These are phyloP conservation scores for Rhododendron kiyosumense DNA, from an alignment of 148 eudicot species.

Conservation along the genomic window DNA sequence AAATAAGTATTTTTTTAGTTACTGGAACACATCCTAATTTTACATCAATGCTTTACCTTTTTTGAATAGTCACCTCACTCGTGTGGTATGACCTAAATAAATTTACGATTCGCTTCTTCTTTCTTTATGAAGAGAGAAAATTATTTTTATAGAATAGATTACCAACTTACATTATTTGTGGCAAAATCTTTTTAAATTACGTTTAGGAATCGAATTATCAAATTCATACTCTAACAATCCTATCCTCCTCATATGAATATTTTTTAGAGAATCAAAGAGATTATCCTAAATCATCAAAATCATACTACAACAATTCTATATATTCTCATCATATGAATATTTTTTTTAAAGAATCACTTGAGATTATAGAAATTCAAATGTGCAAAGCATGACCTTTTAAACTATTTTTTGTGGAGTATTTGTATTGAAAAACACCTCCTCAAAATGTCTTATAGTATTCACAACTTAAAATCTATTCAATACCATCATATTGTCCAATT, in stretches of 20 bases:
- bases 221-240: neutral
- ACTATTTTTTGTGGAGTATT: neutral
- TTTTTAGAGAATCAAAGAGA: neutral
- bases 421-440: neutral
- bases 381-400: neutral
- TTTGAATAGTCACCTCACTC: too few relatives aligned
- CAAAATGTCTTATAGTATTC: neutral
- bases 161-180: neutral
- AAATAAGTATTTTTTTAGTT: too few relatives aligned
- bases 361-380: neutral
- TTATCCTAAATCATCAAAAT: neutral
- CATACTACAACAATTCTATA: neutral
- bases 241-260: neutral
- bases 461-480: neutral
- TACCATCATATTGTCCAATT: too few relatives aligned
- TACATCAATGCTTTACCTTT: too few relatives aligned
- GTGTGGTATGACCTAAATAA: too few relatives aligned
- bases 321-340: neutral
- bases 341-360: neutral
- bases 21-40: too few relatives aligned
- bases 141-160: neutral
- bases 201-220: neutral
- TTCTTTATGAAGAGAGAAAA: neutral
- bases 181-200: neutral
- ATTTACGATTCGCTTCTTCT: neutral